Conservation (phyloP, 2,329 filamentous ascomycete genomes). For the Xylariaceae sp. region DNA sequence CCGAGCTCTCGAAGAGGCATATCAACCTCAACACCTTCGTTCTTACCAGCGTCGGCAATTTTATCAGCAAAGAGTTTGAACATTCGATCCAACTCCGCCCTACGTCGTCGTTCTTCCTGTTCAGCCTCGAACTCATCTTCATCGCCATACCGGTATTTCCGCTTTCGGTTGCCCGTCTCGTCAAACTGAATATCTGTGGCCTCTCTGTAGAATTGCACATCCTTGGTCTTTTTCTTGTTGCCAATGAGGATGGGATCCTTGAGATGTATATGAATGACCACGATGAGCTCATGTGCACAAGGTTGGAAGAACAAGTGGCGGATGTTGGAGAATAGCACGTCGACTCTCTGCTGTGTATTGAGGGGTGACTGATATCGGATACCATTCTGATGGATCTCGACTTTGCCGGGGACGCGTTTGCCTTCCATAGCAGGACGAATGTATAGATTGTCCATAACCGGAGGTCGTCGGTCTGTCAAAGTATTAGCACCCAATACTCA, state of each 20-base stretch:
- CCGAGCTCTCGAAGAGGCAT: constrained; percentile 96
- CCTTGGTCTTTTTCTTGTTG: constrained; percentile 97
- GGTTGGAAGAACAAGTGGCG: constrained; percentile 99
- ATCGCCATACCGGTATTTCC: constrained; percentile 96
- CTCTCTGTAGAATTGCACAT: constrained; percentile 97
- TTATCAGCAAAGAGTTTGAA: constrained; percentile 98
- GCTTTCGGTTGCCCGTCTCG: constrained; percentile 96
- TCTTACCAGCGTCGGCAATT: constrained; percentile 93
- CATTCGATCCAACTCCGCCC: constrained; percentile 90
- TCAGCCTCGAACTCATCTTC: constrained; percentile 99
- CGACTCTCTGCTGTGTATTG: constrained; percentile 81
- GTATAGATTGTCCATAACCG: constrained; percentile 91
- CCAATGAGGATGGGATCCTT: constrained; percentile 98
- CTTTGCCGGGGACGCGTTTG: constrained; percentile 92
- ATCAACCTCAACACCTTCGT: constrained; percentile 89
- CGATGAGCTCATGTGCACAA: constrained; percentile 93
- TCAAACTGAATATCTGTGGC: constrained; percentile 99
- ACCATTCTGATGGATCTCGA: constrained; percentile 99
- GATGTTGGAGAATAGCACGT: constrained; percentile 97
- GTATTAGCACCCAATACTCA: constrained; percentile 47
- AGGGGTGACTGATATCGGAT: constrained; percentile 89
- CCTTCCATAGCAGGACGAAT: constrained; percentile 95
- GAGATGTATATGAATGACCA: constrained; percentile 96
- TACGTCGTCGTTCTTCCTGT: constrained; percentile 90
- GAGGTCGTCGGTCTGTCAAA: constrained; percentile 81